Conservation (phyloP, 306 rosid species). For the Cicer bijugum region DNA sequence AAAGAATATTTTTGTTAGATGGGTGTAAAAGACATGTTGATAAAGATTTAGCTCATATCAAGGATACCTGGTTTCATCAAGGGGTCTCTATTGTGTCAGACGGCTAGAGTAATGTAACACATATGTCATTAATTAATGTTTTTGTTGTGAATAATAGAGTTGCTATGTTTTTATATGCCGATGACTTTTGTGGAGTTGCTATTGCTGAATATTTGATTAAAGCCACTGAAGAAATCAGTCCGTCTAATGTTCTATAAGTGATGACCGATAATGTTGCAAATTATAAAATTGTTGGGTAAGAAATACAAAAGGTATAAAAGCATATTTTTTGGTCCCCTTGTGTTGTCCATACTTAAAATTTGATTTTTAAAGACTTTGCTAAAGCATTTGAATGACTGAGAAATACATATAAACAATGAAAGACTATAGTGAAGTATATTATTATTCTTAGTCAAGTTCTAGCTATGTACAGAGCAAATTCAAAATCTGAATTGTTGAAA, state of each 20-base stretch:
- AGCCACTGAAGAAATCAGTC: too few relatives aligned
- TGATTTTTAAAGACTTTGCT: not conserved
- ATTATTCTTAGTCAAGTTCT: too few relatives aligned
- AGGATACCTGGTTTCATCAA: not conserved
- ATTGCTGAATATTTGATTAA: too few relatives aligned
- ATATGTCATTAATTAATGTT: not conserved
- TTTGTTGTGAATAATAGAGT: not conserved
- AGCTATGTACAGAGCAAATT: too few relatives aligned
- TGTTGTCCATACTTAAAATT: not conserved
- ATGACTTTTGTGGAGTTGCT: not conserved
- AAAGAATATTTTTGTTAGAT: not conserved
- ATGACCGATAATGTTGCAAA: not conserved
- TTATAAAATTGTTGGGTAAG: not conserved
- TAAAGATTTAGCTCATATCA: not conserved
- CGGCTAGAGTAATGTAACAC: not conserved
- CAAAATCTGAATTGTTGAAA: too few relatives aligned
- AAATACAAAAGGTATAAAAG: not conserved
- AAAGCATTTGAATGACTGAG: not conserved
- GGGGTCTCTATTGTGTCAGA: not conserved
- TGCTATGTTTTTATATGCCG: not conserved
- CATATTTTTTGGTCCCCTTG: not conserved
- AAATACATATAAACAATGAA: not conserved
- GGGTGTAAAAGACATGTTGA: not conserved
- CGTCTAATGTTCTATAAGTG: not conserved
- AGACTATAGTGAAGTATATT: too few relatives aligned